Percentiles rank a stretch among this genome's conserved stretches.
These are phyloP conservation scores for Mantamonas sphyraenae DNA, from an alignment of 78 protist genomes.

Conservation along the genomic window DNA sequence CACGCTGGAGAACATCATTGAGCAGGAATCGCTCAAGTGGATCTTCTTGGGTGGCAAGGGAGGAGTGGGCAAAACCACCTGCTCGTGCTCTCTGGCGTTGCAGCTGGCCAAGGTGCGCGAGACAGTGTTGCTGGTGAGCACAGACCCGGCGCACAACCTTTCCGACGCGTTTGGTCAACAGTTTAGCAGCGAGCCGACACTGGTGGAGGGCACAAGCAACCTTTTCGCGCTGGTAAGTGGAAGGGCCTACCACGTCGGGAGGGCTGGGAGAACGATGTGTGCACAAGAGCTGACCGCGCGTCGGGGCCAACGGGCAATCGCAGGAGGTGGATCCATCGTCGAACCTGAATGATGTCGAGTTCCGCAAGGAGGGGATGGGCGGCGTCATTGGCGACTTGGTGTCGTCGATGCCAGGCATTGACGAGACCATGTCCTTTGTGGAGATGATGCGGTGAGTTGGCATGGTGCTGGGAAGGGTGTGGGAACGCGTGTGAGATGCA, in stretches of 20 bases:
- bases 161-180: constrained; percentile 89
- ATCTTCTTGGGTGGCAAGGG: constrained; percentile 99
- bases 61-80: constrained; percentile 91
- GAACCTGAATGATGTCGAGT: no score
- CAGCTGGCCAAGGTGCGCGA: constrained; percentile 47
- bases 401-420: constrained; percentile 89
- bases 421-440: constrained; percentile 85
- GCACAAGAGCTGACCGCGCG: background rate
- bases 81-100: constrained; percentile 26
- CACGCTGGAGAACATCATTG: constrained; percentile 22
- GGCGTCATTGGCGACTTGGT: constrained; percentile 22
- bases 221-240: constrained; percentile 88
- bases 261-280: no score
- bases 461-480: no score
- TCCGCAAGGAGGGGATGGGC: background rate
- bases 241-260: no score
- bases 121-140: constrained; percentile 84
- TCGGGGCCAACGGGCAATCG: background rate
- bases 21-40: constrained; percentile 54
- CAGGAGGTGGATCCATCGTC: background rate
- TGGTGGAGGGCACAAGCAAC: constrained; percentile 66
- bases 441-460: constrained; percentile 71
- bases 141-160: constrained; percentile 98
- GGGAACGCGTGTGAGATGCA: no score
- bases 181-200: constrained; percentile 69